These are phyloP conservation scores for Vachellia collinsii DNA, from an alignment of 306 rosid species.

Conservation along the genomic window DNA sequence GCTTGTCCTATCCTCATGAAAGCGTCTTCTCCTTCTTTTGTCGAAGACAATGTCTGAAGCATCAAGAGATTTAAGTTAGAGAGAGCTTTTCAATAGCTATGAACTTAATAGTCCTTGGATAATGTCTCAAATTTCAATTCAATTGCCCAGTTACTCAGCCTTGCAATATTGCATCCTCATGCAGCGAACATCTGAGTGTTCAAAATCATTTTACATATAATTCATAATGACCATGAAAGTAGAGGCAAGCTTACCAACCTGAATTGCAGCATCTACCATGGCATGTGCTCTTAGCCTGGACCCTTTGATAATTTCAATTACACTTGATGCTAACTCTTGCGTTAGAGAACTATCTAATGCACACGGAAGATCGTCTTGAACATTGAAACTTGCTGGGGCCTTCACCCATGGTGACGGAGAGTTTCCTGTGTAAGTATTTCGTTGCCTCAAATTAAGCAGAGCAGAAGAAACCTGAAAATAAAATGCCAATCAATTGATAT, in stretches of 20 bases:
- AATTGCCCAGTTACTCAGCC: not conserved
- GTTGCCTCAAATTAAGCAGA: conserved; percentile 72
- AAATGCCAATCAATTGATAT: conserved; percentile 37
- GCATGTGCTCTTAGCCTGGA: conserved; percentile 69
- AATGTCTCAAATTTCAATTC: conserved; percentile 9
- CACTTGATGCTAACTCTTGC: conserved; percentile 65
- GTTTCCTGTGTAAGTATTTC: conserved; percentile 66
- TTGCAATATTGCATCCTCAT: not conserved
- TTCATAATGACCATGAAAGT: conserved; percentile 28
- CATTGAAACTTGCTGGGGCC: conserved; percentile 45
- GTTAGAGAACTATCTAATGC: conserved; percentile 55
- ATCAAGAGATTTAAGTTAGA: conserved; percentile 12
- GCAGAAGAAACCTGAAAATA: conserved; percentile 78
- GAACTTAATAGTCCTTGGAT: conserved; percentile 24
- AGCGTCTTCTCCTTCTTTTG: conserved; percentile 84
- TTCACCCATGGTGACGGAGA: conserved; percentile 59
- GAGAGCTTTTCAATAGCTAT: not conserved
- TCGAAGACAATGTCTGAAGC: conserved; percentile 69
- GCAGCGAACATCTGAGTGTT: conserved; percentile 15
- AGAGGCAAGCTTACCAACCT: conserved; percentile 52
- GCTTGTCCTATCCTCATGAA: conserved; percentile 65
- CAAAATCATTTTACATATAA: conserved; percentile 16
- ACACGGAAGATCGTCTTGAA: conserved; percentile 48
- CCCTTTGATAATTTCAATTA: conserved; percentile 67
- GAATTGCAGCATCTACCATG: conserved; percentile 85